Base-by-base conservation (phyloP, 352 stramenopile genomes). In the Pythium sp. region DNA sequence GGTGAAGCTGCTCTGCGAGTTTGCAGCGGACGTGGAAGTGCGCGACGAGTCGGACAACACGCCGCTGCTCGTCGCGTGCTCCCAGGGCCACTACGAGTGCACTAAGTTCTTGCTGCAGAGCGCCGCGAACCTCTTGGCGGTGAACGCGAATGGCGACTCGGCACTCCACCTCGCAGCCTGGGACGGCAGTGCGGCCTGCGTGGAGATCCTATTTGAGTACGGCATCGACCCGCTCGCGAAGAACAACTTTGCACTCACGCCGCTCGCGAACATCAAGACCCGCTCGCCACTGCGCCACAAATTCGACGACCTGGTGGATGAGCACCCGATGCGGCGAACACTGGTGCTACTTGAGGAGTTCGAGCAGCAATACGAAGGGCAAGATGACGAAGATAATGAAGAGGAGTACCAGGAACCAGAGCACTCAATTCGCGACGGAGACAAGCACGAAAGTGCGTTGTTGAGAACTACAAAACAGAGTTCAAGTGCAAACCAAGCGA, bases 81-180 rank as follows among this genome's bases (percentile, higher is more conserved):
- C 77, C 7, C 85, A 91, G 64, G 82, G 82, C n/a, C 86, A 93
- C 63, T 90, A 76, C 30, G 74, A 84, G 2, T 92, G 81, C 51
- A 79, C 76, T 34, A 84, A 86, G 62, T 94, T 93, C 28, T 68
- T 94, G 8, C 65, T 94, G 0, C 80, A 93, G 65, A 93, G 83
- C 34, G 87, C 87, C 20, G 81, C 77, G 20, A 90, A 82, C 46
- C 72, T 91, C 14, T 30, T 51, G 2, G 72, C 70, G 11, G 66
- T 72, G 43, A 91, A 92, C 32, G 57, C 70, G 1, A 79, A 71
- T 49, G 75, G 77, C 4, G 74, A 92, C 59, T 81, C 86, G 4
- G 78, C 83, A 7, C 71, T 94, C 9, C 84, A 94, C 64, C 70
- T 91, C 3, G 83, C 86, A 1, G 85, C 82, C 2, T 90, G 81